Evolutionary conservation across 2,329 filamentous ascomycete genomes (phyloP).

Genomic region (Claviceps pazoutovae): DNA sequence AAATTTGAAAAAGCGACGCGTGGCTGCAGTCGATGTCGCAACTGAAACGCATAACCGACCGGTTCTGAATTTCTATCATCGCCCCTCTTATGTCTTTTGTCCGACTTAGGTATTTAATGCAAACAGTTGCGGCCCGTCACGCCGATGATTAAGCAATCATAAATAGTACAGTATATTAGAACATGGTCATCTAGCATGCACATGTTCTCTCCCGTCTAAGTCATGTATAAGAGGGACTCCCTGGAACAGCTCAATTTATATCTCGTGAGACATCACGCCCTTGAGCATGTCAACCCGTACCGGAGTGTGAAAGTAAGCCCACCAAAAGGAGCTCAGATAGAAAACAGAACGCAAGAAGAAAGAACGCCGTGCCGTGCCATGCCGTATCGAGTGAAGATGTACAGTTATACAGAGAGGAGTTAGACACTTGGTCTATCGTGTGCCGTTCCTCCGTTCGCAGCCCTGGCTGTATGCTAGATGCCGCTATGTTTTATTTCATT

Average conservation of each 20-base stretch:
- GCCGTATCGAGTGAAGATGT: conserved; percentile 41
- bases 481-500: background rate
- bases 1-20: too few species aligned
- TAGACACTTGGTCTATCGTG: background rate
- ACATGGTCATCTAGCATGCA: background rate
- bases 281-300: conserved; percentile 9
- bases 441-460: background rate
- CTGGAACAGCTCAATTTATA: background rate
- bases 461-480: background rate
- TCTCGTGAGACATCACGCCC: conserved; percentile 3
- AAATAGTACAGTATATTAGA: conserved; percentile 9
- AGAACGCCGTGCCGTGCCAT: conserved; percentile 36
- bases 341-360: background rate
- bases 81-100: background rate
- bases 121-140: background rate
- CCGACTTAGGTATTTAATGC: background rate
- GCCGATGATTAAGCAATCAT: background rate
- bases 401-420: conserved; percentile 23
- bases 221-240: background rate
- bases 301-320: background rate
- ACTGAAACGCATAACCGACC: too few species aligned
- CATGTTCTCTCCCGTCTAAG: background rate
- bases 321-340: background rate
- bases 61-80: too few species aligned
- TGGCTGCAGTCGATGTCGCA: too few species aligned